A percentile compares a stretch with the other conserved stretches of the same genome.
These are phyloP conservation scores for Laetiporus sulphureus DNA, from an alignment of 1,284 basidiomycete genomes.

Conservation along the genomic window DNA sequence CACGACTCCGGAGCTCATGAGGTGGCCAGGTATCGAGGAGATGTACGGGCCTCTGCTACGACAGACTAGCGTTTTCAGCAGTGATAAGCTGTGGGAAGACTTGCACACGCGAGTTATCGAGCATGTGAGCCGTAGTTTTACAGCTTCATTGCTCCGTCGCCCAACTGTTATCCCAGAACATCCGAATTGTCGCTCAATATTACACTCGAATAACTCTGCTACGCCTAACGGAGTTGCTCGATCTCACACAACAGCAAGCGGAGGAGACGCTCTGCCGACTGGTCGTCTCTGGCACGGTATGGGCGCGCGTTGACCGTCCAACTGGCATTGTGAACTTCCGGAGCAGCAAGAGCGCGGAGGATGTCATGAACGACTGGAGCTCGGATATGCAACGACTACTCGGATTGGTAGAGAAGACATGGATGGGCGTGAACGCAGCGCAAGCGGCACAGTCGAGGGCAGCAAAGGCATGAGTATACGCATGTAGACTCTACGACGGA, in stretches of 20 bases:
- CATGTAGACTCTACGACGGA: constrained; percentile 18
- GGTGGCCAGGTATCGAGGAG: constrained; percentile 94
- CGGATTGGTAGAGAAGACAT: constrained; percentile 77
- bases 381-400: constrained; percentile 90
- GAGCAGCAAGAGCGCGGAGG: constrained; percentile 72
- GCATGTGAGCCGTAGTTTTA: constrained; percentile 56
- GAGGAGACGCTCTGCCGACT: constrained; percentile 86
- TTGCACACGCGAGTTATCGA: constrained; percentile 95
- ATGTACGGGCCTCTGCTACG: constrained; percentile 85
- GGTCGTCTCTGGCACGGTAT: constrained; percentile 88
- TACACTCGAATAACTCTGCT: constrained; percentile 89
- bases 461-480: constrained; percentile 34
- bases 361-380: constrained; percentile 96
- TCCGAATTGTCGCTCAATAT: constrained; percentile 91
- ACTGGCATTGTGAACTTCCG: constrained; percentile 86
- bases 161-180: constrained; percentile 56
- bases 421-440: constrained; percentile 87
- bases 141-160: background rate
- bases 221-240: constrained; percentile 83
- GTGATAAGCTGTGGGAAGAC: constrained; percentile 87
- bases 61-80: constrained; percentile 76
- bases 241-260: constrained; percentile 76
- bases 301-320: constrained; percentile 92
- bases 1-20: constrained; percentile 91
- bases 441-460: constrained; percentile 68